Evolutionary conservation across 31 red algal species (phyloP), one percentile per base, ranked within the genome.

Genomic region (Asparagopsis taxiformis): DNA sequence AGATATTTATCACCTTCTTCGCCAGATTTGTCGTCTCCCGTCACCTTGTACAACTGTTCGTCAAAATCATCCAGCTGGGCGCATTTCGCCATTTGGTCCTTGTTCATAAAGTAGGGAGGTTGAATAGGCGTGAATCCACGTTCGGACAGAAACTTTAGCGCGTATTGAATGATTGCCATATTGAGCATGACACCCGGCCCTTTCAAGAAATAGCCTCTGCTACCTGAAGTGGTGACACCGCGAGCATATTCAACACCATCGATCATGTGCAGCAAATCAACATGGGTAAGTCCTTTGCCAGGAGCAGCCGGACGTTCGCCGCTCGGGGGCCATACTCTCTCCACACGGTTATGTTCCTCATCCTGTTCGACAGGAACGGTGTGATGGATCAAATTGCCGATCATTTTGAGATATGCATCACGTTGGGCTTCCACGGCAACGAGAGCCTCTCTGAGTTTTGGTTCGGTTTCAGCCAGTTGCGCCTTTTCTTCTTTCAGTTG

Each of bases 11-110:
- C 91, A 28, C 91, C 80, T n/a, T n/a, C n/a, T n/a, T n/a, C n/a
- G n/a, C n/a, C n/a, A n/a, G n/a, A n/a, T n/a, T n/a, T n/a, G n/a
- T n/a, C n/a, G 20, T 86, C 74, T 3, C 76, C 79, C 43, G 74
- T 56, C 28, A 99, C 96, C 67, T 94, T 99, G 87, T 99, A 99
- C 51, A 99, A 59, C 65, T 99, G 84, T 52, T 99, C 96, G 72
- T 99, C 96, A 85, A 99, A 99, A 31, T 99, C 91, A 29, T 94
- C 91, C 54, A 99, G 72, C 62, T 99, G 96, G 24, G 96, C 96
- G 67, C 87, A 92, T 43, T 91, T 91, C 17, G 91, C 91, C 96
- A 99, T 99, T 55, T 88, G 87, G 20, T 84, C 91, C 54, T 85
- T 84, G 29, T 91, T 82, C 96, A 99, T 99, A 73, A 99, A 95